phyloP scores from a whole-genome alignment of 257 asterid species.

The Solanum corneliomulleri region DNA sequence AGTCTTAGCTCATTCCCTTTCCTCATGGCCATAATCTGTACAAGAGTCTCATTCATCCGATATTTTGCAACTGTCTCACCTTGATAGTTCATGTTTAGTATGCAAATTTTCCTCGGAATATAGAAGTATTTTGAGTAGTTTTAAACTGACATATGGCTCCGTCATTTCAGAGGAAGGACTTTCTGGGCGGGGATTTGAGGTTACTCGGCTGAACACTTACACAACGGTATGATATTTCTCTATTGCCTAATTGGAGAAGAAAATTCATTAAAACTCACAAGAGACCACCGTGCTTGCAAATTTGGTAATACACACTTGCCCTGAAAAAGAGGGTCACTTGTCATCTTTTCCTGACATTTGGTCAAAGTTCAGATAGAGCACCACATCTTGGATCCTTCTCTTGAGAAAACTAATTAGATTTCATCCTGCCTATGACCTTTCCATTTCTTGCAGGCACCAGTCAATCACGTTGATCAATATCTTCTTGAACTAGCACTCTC shows the following conservation, averaged over 20 bases:
- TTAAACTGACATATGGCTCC: neutral
- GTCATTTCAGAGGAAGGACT: conserved; percentile 79
- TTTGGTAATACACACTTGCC: neutral
- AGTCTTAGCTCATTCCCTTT: neutral
- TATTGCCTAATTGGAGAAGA: neutral
- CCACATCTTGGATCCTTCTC: neutral
- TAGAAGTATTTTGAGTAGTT: neutral
- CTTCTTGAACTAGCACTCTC: conserved; percentile 43
- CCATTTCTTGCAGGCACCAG: conserved; percentile 37
- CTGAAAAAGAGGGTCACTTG: neutral
- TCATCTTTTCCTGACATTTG: neutral
- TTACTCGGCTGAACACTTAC: conserved; percentile 81
- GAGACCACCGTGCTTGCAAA: neutral
- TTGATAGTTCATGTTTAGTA: neutral
- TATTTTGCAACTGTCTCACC: neutral
- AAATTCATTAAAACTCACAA: neutral
- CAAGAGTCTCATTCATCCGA: neutral
- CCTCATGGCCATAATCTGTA: too few relatives aligned
- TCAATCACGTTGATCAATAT: conserved; percentile 37
- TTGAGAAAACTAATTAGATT: neutral
- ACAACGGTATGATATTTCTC: conserved; percentile 55
- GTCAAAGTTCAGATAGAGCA: neutral
- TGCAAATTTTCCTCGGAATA: neutral
- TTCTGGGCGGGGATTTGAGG: conserved; percentile 76
- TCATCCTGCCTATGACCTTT: neutral